A percentile compares a stretch with the other conserved stretches of the same genome.
These are phyloP conservation scores for Choanephora cucurbitarum DNA, from an alignment of 371 early-diverging fungal species.

Conservation along the genomic window DNA sequence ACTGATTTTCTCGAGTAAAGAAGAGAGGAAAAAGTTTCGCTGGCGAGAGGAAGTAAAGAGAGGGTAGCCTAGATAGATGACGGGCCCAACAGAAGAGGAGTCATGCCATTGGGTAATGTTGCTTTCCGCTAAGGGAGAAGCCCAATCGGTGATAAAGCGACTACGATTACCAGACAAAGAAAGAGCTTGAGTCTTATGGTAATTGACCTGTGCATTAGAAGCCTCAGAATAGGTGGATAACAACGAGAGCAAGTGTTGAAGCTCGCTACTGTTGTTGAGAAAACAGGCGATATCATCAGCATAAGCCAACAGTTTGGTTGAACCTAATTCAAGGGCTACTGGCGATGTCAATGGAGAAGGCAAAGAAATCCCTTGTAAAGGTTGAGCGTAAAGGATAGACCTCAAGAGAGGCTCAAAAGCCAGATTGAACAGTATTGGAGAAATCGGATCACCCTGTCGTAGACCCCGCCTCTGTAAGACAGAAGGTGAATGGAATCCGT, in stretches of 20 bases:
- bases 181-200: constrained; percentile 16
- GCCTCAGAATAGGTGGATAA: constrained; percentile 10
- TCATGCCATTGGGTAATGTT: constrained; percentile 19
- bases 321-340: too few relatives aligned
- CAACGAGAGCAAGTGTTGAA: constrained; percentile 1
- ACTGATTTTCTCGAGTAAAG: constrained; percentile 9
- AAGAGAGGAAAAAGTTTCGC: constrained; percentile 8
- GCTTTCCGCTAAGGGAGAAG: not conserved
- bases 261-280: not conserved
- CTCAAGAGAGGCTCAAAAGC: constrained; percentile 16
- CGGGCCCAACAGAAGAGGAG: not conserved
- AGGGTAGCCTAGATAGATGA: constrained; percentile 22
- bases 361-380: not conserved
- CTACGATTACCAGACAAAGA: constrained; percentile 11
- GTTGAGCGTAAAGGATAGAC: not conserved
- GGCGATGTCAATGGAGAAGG: not conserved
- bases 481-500: too few relatives aligned
- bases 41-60: constrained; percentile 9
- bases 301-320: constrained; percentile 17
- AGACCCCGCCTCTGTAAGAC: too few relatives aligned
- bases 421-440: constrained; percentile 17
- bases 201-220: constrained; percentile 30
- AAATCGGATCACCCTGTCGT: constrained; percentile 9
- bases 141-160: not conserved
- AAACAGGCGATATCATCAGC: constrained; percentile 21